Percentiles rank a stretch among this genome's conserved stretches.
Evolutionary conservation across 371 early-diverging fungal genomes (phyloP).

Genomic region (Mortierella sp.): DNA sequence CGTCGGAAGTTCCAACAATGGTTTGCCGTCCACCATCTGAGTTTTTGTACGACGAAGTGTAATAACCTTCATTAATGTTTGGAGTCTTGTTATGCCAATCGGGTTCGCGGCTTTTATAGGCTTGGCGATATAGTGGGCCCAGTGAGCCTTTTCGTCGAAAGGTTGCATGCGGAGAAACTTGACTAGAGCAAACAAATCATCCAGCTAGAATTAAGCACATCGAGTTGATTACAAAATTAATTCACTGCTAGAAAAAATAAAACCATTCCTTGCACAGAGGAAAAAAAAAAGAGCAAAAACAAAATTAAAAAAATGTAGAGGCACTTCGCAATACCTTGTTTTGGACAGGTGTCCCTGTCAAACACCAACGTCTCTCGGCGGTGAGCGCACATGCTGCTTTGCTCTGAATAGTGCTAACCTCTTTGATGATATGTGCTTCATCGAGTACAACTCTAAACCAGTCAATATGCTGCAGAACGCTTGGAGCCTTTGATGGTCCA

Average conservation of each 20-base stretch:
- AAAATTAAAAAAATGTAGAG: background rate
- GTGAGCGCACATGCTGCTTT: slow-evolving; percentile 66
- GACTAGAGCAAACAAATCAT: slow-evolving; percentile 78
- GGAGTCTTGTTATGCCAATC: slow-evolving; percentile 64
- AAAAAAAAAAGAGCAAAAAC: background rate
- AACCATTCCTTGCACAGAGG: no score
- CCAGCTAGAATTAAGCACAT: slow-evolving; percentile 47
- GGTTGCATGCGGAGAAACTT: slow-evolving; percentile 79
- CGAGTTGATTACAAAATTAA: slow-evolving; percentile 16
- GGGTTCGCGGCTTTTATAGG: slow-evolving; percentile 63
- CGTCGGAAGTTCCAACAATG: slow-evolving; percentile 69
- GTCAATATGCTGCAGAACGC: slow-evolving; percentile 62
- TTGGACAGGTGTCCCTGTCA: slow-evolving; percentile 88
- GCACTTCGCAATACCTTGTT: slow-evolving; percentile 59
- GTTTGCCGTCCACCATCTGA: slow-evolving; percentile 68
- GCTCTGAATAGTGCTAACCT: slow-evolving; percentile 65
- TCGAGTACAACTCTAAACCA: slow-evolving; percentile 76
- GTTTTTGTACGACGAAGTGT: slow-evolving; percentile 76
- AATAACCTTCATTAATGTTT: slow-evolving; percentile 74
- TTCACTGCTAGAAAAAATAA: no score
- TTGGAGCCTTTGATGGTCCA: slow-evolving; percentile 39
- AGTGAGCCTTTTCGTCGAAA: slow-evolving; percentile 62
- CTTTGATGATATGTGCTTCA: slow-evolving; percentile 78
- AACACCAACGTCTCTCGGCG: slow-evolving; percentile 77
- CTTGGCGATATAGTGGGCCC: slow-evolving; percentile 66